phyloP scores from a whole-genome alignment of 345 rosid genomes.

The Theobroma cacao region DNA sequence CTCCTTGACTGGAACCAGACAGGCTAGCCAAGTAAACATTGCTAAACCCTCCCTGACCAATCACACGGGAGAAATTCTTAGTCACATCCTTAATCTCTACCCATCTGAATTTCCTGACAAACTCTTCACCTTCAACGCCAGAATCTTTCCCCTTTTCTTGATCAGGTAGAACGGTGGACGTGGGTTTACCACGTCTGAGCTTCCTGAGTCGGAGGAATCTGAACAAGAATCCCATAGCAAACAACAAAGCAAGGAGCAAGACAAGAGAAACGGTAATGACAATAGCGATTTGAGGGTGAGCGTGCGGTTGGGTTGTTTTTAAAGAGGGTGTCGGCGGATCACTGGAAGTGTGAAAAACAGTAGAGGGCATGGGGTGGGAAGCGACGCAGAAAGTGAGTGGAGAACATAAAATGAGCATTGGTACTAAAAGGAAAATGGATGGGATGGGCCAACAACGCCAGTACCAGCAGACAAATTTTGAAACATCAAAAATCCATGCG shows the following conservation, averaged over 20 bases:
- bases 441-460: slow-evolving; percentile 10
- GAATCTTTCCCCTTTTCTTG: background rate
- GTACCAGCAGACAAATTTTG: slow-evolving; percentile 25
- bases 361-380: slow-evolving; percentile 26
- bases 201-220: slow-evolving; percentile 30
- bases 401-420: background rate
- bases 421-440: slow-evolving; percentile 10
- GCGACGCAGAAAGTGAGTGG: slow-evolving; percentile 26
- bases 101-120: slow-evolving; percentile 45
- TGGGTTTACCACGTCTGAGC: background rate
- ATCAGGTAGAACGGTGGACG: slow-evolving; percentile 5
- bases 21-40: slow-evolving; percentile 63
- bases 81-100: slow-evolving; percentile 50
- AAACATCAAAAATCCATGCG: background rate
- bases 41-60: slow-evolving; percentile 87
- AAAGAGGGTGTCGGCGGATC: slow-evolving; percentile 26
- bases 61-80: slow-evolving; percentile 42
- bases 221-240: slow-evolving; percentile 45
- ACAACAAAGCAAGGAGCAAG: slow-evolving; percentile 8
- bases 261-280: slow-evolving; percentile 10
- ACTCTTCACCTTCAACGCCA: slow-evolving; percentile 10
- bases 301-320: background rate
- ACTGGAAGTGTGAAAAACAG: background rate
- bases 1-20: slow-evolving; percentile 38
- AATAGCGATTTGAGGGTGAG: slow-evolving; percentile 2